phyloP scores from a whole-genome alignment of 345 rosid species.

The Eucalyptus cloeziana region DNA sequence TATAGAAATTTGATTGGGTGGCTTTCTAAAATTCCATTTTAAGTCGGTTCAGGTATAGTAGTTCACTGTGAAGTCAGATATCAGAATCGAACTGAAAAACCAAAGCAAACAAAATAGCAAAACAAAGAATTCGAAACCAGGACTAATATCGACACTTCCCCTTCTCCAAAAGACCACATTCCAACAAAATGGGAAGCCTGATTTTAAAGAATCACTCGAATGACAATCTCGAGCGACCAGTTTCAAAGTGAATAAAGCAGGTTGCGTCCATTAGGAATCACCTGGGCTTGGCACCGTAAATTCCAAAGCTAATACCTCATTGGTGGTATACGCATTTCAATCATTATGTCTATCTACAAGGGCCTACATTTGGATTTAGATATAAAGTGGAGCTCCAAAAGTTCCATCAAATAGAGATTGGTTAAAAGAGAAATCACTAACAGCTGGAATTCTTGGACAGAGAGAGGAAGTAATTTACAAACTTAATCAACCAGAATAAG shows the following conservation, averaged over 20 bases:
- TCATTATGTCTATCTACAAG: background rate
- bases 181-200: background rate
- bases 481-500: background rate
- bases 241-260: background rate
- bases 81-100: background rate
- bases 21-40: background rate
- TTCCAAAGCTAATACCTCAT: background rate
- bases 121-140: background rate
- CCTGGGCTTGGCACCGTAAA: background rate
- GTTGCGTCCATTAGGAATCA: background rate
- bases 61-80: background rate
- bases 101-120: background rate
- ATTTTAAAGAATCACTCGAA: background rate
- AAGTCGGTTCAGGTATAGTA: background rate
- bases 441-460: background rate
- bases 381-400: background rate
- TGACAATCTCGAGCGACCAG: background rate
- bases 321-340: background rate
- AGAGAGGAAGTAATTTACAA: background rate
- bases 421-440: background rate
- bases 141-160: background rate
- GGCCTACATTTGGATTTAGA: background rate
- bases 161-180: background rate
- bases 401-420: background rate
- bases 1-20: background rate